Evolutionary conservation across 2,329 filamentous ascomycete species (phyloP), one percentile per base, ranked within the genome.

Genomic region (Ceratocystis papillata): DNA sequence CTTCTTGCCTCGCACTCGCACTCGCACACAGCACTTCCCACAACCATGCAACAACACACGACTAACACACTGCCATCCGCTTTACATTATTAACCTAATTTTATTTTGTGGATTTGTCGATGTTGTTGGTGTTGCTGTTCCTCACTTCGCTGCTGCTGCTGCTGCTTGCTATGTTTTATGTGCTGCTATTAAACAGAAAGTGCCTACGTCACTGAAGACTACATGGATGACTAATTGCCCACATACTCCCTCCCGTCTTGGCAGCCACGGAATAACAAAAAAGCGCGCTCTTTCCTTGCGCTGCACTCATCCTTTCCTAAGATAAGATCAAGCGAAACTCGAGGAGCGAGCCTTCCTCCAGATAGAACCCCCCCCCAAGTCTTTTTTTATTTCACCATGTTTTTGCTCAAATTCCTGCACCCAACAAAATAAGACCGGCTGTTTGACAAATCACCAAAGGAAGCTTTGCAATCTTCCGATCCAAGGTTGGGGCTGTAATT

Each of bases 191-290:
- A 37, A 37, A 37, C 33, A 37, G 33, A 10, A 37, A 37, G 33
- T 10, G 10, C 37, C 8, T 41, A 41, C 37, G 37, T 41, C 37
- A 41, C 10, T 41, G 37, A 41, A 41, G 37, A 41, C 10, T 12
- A 41, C 8, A 41, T 41, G 15, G 53, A 28, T 57, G 30, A 57
- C 53, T 28, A 41, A 41, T 3, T 41, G 37, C 10, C 10, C 37
- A 41, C 3, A 41, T 12, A 57, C 53, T 57, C 53, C 53, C 53
- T 57, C 53, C 53, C 53, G 53, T 57, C 53, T 57, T 57, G 53
- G 53, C 53, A 57, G 22, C 10, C 30, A 22, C 10, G 53, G 22
- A 57, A 33, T 57, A 57, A 50, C 46, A 50, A 50, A 50, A 50
- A 50, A 20, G 46, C 20, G 46, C 53, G 6, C 53, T 57, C 25